phyloP scores from a whole-genome alignment of 176 grass and related monocot species.

The Zoysia japonica region DNA sequence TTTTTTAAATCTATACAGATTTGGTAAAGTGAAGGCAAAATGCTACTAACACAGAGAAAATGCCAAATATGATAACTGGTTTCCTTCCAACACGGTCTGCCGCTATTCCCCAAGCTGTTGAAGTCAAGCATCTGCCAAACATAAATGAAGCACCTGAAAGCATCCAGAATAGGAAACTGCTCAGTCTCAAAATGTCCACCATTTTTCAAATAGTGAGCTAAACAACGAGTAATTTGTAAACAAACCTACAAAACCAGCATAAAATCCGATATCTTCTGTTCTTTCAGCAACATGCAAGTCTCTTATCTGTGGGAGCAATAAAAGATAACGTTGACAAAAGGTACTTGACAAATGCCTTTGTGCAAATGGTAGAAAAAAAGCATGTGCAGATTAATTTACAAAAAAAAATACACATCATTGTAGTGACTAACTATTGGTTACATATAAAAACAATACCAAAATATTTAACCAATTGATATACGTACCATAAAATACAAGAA shows the following conservation, averaged over 20 bases:
- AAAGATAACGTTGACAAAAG: constrained; percentile 12
- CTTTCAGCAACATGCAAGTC: constrained; percentile 78
- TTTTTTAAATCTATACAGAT: neutral
- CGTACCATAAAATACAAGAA: constrained; percentile 86
- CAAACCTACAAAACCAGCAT: constrained; percentile 92
- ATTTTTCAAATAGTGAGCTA: neutral
- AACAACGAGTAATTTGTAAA: neutral
- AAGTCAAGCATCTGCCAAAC: constrained; percentile 91
- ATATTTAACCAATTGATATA: neutral
- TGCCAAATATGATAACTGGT: constrained; percentile 72
- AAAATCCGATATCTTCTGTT: constrained; percentile 98
- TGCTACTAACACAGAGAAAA: constrained; percentile 84
- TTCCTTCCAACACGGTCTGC: constrained; percentile 90
- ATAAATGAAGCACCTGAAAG: constrained; percentile 94
- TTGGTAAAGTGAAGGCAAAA: constrained; percentile 23
- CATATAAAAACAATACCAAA: neutral
- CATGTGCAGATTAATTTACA: neutral
- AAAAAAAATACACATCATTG: neutral
- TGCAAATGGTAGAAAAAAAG: neutral
- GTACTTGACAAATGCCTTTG: constrained; percentile 2
- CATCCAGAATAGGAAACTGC: constrained; percentile 17
- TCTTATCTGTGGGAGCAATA: constrained; percentile 63
- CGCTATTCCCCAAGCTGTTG: constrained; percentile 73
- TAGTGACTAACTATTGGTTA: neutral
- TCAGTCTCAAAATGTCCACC: constrained; percentile 1